Evolutionary conservation across 441 rosid genomes (phyloP).

Genomic region (Macaranga tanarius): DNA sequence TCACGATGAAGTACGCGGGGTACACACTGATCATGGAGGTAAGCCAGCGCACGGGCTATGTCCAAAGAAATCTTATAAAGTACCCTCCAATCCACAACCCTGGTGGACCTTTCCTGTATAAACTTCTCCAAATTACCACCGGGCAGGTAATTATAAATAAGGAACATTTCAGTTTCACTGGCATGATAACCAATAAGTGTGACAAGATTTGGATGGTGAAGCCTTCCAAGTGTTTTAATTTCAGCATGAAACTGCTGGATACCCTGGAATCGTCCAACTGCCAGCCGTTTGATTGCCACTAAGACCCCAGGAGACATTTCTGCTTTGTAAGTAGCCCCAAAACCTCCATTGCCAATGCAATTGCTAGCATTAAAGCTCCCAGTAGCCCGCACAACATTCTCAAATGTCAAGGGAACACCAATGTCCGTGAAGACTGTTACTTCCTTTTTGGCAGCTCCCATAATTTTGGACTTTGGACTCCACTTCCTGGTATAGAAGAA

Average conservation of each 20-base stretch:
- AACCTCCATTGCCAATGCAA: conserved; percentile 86
- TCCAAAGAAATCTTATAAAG: conserved; percentile 84
- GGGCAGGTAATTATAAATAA: conserved; percentile 74
- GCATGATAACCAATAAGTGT: conserved; percentile 82
- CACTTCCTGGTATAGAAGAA: conserved; percentile 59
- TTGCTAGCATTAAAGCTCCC: conserved; percentile 73
- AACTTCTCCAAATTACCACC: conserved; percentile 84
- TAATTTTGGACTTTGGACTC: conserved; percentile 49
- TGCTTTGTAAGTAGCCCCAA: conserved; percentile 79
- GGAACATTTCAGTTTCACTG: conserved; percentile 80
- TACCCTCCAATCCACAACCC: conserved; percentile 57
- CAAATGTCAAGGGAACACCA: conserved; percentile 61
- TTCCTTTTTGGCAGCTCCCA: conserved; percentile 52
- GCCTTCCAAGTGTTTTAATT: conserved; percentile 70
- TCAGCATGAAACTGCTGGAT: conserved; percentile 81
- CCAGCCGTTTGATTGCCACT: conserved; percentile 74
- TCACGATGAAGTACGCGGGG: conserved; percentile 90
- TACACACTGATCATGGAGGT: conserved; percentile 76
- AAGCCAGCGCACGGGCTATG: conserved; percentile 75
- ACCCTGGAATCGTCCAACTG: conserved; percentile 84
- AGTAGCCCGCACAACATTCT: conserved; percentile 71
- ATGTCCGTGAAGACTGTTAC: conserved; percentile 61
- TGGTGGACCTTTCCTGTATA: conserved; percentile 72
- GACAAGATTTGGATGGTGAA: conserved; percentile 72
- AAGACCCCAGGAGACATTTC: conserved; percentile 60